Percentiles rank a stretch among this genome's conserved stretches.
Conservation (phyloP, 2,329 filamentous ascomycete genomes). For the Nannizziopsis arthrosporioides region DNA sequence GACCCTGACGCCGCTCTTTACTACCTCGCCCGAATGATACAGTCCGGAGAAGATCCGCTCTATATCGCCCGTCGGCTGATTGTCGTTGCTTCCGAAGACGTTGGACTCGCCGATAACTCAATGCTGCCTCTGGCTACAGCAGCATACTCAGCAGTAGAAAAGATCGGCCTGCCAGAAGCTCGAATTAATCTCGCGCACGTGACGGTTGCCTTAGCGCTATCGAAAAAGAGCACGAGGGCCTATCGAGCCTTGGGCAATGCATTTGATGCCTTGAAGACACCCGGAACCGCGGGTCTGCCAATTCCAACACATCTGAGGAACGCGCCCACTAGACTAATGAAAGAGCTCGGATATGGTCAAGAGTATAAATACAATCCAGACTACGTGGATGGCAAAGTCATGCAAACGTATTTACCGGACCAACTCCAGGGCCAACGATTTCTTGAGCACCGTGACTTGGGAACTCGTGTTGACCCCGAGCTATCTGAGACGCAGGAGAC, state of each 20-base stretch:
- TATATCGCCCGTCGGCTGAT: conserved; percentile 89
- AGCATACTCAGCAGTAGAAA: conserved; percentile 76
- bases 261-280: conserved; percentile 65
- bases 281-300: conserved; percentile 67
- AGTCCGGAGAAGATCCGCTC: conserved; percentile 84
- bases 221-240: conserved; percentile 75
- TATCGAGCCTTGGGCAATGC: conserved; percentile 76
- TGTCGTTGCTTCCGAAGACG: conserved; percentile 87
- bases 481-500: conserved; percentile 27
- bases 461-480: conserved; percentile 64
- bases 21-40: conserved; percentile 90
- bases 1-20: conserved; percentile 83
- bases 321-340: conserved; percentile 84
- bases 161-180: conserved; percentile 90
- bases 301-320: conserved; percentile 84
- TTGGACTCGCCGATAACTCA: conserved; percentile 77
- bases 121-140: conserved; percentile 76
- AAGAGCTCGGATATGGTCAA: conserved; percentile 77
- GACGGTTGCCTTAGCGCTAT: conserved; percentile 64
- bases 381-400: conserved; percentile 67
- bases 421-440: conserved; percentile 59
- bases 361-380: conserved; percentile 97
- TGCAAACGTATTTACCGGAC: conserved; percentile 83
- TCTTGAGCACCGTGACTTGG: conserved; percentile 68
- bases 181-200: conserved; percentile 84